Evolutionary conservation across 257 asterid species (phyloP).

Genomic region (Solanum tarijense): DNA sequence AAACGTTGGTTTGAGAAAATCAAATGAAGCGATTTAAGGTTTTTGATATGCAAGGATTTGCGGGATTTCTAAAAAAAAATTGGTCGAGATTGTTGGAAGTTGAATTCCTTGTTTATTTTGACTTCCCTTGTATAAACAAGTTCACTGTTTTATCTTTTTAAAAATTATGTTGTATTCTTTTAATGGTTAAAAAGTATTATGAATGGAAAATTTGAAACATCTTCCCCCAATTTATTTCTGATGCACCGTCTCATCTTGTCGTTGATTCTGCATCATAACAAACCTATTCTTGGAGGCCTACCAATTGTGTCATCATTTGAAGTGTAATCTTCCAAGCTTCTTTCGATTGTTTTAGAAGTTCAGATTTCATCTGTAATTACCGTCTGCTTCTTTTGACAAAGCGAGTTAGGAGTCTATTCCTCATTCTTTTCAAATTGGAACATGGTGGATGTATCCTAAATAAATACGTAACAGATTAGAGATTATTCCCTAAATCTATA

Average conservation of each 20-base stretch:
- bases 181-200: no score
- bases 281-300: background rate
- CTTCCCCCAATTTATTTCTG: background rate
- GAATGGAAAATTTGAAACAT: no score
- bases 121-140: no score
- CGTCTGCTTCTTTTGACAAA: background rate
- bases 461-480: background rate
- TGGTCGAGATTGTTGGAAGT: no score
- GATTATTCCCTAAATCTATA: background rate
- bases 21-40: no score
- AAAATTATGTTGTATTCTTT: no score
- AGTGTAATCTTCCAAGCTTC: background rate
- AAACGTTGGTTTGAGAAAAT: no score
- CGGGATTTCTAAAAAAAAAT: no score
- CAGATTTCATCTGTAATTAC: background rate
- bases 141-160: no score
- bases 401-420: background rate
- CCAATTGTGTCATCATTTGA: background rate
- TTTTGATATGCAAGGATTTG: no score
- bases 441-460: background rate
- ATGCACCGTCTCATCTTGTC: background rate
- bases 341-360: background rate
- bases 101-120: no score
- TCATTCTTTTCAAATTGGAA: background rate
- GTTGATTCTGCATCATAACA: background rate